A percentile compares a stretch with the other conserved stretches of the same genome.
These are phyloP conservation scores for Kewa caespitosa DNA, from an alignment of 179 eudicot species.

Conservation along the genomic window DNA sequence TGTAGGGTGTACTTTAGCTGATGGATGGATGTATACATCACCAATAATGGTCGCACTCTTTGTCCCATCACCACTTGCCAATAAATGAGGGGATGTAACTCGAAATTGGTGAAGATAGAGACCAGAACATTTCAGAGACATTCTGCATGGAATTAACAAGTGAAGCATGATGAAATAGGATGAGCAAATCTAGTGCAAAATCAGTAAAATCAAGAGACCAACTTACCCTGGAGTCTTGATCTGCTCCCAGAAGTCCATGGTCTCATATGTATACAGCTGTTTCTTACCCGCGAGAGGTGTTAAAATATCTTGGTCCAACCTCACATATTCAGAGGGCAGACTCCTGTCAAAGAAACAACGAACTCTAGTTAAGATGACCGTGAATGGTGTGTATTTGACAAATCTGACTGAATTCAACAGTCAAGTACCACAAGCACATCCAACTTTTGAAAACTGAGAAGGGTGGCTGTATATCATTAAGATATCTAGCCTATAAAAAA, in stretches of 20 bases:
- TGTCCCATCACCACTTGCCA: conserved; percentile 83
- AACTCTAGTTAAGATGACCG: conserved; percentile 1
- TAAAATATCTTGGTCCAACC: conserved; percentile 93
- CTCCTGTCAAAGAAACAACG: conserved; percentile 45
- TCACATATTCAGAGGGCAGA: conserved; percentile 68
- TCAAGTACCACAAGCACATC: background rate
- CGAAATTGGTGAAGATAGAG: conserved; percentile 79
- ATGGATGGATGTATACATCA: conserved; percentile 93
- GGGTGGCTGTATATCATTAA: too few relatives aligned
- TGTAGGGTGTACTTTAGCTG: conserved; percentile 88
- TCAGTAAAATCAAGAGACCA: conserved; percentile 8
- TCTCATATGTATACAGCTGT: conserved; percentile 81
- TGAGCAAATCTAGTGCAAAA: background rate
- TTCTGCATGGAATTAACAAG: conserved; percentile 42
- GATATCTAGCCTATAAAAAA: too few relatives aligned
- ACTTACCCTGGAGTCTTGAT: conserved; percentile 92
- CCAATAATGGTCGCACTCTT: conserved; percentile 65
- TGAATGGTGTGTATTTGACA: background rate
- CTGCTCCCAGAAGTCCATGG: conserved; percentile 95
- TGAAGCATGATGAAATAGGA: conserved; percentile 4
- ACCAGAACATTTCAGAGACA: conserved; percentile 88
- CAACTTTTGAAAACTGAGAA: too few relatives aligned
- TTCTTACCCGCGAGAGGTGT: conserved; percentile 96
- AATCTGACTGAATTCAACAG: background rate
- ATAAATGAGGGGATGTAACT: conserved; percentile 58